Conservation (phyloP, 2,329 filamentous ascomycete genomes). For the Penicillium sclerotigenum region DNA sequence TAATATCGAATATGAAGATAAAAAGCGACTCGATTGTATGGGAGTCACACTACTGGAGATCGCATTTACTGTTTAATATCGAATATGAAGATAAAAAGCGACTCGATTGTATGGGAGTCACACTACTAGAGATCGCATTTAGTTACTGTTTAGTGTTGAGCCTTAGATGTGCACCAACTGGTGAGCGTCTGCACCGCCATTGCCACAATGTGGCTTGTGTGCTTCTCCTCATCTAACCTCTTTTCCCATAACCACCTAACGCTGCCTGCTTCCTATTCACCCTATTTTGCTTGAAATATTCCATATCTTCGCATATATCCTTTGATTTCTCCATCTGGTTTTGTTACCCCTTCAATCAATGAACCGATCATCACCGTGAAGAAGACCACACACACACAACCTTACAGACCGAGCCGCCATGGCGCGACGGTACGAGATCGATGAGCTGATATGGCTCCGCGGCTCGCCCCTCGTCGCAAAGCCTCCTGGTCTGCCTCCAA, state of each 20-base stretch:
- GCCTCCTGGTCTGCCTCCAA: constrained; percentile 73
- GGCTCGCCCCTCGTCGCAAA: constrained; percentile 80
- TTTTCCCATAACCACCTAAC: constrained; percentile 9
- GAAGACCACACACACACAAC: constrained; percentile 25
- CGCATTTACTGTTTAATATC: not conserved
- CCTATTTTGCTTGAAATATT: not conserved
- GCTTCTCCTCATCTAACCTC: constrained; percentile 22
- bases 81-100: not conserved
- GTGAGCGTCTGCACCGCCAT: constrained; percentile 17
- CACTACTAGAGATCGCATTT: too few relatives aligned
- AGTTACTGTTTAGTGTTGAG: rapidly evolving
- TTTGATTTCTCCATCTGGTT: not conserved
- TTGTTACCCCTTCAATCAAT: constrained; percentile 24
- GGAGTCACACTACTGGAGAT: not conserved
- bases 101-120: not conserved
- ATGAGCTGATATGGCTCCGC: constrained; percentile 71
- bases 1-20: too few relatives aligned
- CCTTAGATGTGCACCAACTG: not conserved
- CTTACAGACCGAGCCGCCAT: constrained; percentile 31
- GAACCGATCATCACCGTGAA: constrained; percentile 29
- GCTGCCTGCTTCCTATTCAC: not conserved
- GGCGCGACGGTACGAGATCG: constrained; percentile 66
- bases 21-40: not conserved
- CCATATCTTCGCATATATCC: not conserved
- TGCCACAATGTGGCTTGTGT: constrained; percentile 28